A percentile compares a stretch with the other conserved stretches of the same genome.
phyloP scores from a whole-genome alignment of 208 protist species.

The Trypanosoma lewisi region DNA sequence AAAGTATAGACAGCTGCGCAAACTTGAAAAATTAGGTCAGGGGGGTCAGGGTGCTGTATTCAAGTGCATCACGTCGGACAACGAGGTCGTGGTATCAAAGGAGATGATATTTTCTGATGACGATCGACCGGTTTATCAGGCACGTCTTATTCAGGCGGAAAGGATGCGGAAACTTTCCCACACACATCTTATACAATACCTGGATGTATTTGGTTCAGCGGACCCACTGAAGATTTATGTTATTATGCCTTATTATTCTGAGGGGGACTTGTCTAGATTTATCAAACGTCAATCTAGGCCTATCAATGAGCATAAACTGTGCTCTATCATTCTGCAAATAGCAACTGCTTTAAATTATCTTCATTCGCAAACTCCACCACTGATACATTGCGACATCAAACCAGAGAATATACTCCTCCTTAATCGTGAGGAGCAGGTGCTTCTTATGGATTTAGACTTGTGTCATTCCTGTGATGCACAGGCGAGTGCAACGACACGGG shows the following conservation, averaged over 20 bases:
- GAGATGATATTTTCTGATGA: slow-evolving; percentile 67
- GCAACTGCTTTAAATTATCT: slow-evolving; percentile 74
- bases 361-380: slow-evolving; percentile 67
- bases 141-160: slow-evolving; percentile 55
- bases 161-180: slow-evolving; percentile 72
- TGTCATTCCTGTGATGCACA: slow-evolving; percentile 53
- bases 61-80: slow-evolving; percentile 68
- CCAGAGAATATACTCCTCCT: slow-evolving; percentile 87
- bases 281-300: slow-evolving; percentile 53
- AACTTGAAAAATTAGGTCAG: slow-evolving; percentile 51
- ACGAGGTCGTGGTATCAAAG: slow-evolving; percentile 76
- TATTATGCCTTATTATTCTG: slow-evolving; percentile 86
- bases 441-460: slow-evolving; percentile 88
- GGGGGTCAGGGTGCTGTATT: slow-evolving; percentile 81
- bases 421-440: slow-evolving; percentile 75
- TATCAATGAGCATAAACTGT: slow-evolving; percentile 63
- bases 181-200: slow-evolving; percentile 79
- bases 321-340: slow-evolving; percentile 81
- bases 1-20: slow-evolving; percentile 53
- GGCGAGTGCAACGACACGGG: slow-evolving; percentile 28
- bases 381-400: slow-evolving; percentile 89
- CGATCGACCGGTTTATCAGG: slow-evolving; percentile 32
- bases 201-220: slow-evolving; percentile 61
- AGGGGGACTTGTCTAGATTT: slow-evolving; percentile 68
- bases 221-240: slow-evolving; percentile 58